Evolutionary conservation across 192 early-diverging fungal species (phyloP).

Genomic region (Coemansia sp.): DNA sequence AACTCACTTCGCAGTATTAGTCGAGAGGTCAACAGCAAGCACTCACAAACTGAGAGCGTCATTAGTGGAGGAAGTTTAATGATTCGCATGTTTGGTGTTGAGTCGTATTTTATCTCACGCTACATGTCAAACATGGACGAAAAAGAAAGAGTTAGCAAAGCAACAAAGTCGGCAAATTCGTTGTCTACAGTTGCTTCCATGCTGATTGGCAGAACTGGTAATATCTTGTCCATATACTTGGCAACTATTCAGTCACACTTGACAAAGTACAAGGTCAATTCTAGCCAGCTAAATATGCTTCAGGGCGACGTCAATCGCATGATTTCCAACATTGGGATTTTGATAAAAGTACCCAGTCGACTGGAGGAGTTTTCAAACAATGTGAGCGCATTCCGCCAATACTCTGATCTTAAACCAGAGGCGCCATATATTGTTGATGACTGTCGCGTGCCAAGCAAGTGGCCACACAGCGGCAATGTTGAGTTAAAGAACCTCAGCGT

Average conservation of each 20-base stretch:
- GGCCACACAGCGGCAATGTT: conserved; percentile 63
- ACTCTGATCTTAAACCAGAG: conserved; percentile 50
- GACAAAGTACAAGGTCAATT: background rate
- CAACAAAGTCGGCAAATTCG: conserved; percentile 55
- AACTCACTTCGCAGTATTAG: background rate
- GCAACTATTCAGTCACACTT: conserved; percentile 13
- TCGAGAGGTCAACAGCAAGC: background rate
- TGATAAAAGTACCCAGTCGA: background rate
- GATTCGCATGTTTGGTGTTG: conserved; percentile 64
- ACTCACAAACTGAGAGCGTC: conserved; percentile 8
- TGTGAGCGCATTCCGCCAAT: conserved; percentile 56
- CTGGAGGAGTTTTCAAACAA: background rate
- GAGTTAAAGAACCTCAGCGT: conserved; percentile 56
- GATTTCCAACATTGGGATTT: background rate
- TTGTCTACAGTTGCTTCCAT: conserved; percentile 53
- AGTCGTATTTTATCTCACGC: conserved; percentile 53
- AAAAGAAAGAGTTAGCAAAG: conserved; percentile 54
- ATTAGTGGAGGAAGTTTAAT: conserved; percentile 60
- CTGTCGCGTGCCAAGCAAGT: conserved; percentile 40
- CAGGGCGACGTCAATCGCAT: background rate
- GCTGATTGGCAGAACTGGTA: conserved; percentile 48
- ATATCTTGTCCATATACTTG: conserved; percentile 13
- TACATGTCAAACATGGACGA: conserved; percentile 60
- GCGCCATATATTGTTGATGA: conserved; percentile 30
- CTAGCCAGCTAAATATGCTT: background rate